These are phyloP conservation scores for Alternaria arborescens DNA, from an alignment of 2,329 filamentous ascomycete species.

Conservation along the genomic window DNA sequence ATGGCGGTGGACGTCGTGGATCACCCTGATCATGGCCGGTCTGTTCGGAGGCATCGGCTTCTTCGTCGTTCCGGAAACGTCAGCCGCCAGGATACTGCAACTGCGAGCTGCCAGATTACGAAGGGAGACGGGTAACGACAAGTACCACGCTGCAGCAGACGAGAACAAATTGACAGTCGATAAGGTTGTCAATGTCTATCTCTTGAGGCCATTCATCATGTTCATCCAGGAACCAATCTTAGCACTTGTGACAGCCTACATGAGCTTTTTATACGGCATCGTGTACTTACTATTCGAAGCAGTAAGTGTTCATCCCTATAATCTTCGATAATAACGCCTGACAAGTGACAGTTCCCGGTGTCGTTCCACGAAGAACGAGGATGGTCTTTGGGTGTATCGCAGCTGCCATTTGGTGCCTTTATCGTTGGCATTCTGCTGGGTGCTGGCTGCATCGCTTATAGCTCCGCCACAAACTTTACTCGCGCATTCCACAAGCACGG, in stretches of 20 bases:
- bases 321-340: background rate
- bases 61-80: slow-evolving; percentile 44
- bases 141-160: slow-evolving; percentile 54
- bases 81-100: slow-evolving; percentile 42
- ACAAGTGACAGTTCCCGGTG: slow-evolving; percentile 63
- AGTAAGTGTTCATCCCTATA: slow-evolving; percentile 21
- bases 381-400: slow-evolving; percentile 67
- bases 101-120: slow-evolving; percentile 41
- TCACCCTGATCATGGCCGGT: slow-evolving; percentile 48
- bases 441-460: slow-evolving; percentile 43
- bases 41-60: slow-evolving; percentile 35
- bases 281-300: slow-evolving; percentile 61
- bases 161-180: slow-evolving; percentile 68
- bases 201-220: slow-evolving; percentile 72
- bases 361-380: slow-evolving; percentile 71
- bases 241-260: slow-evolving; percentile 68
- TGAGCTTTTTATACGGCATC: slow-evolving; percentile 73
- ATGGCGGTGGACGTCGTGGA: slow-evolving; percentile 51
- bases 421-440: slow-evolving; percentile 68
- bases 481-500: slow-evolving; percentile 47
- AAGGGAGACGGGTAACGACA: slow-evolving; percentile 47
- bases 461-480: slow-evolving; percentile 46
- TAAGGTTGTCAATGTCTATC: slow-evolving; percentile 71
- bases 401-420: slow-evolving; percentile 71
- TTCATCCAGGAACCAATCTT: slow-evolving; percentile 56